Evolutionary conservation across 768 basidiomycete genomes (phyloP).

Genomic region (Daedaleopsis sinensis): DNA sequence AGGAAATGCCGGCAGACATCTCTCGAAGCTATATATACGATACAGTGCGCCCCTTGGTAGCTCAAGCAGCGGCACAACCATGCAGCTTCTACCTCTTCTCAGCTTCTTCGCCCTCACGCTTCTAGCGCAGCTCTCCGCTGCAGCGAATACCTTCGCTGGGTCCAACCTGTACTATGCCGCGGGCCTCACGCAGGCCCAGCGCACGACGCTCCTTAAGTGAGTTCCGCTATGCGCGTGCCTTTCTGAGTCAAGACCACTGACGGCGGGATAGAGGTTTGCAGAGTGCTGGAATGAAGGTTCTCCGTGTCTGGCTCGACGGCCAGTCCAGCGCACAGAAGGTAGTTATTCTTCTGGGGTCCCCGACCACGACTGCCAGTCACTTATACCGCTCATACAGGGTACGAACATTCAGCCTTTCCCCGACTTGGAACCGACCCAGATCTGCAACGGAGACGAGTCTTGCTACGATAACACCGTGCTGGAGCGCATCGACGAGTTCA

Average conservation of each 20-base stretch:
- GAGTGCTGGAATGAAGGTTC: constrained; percentile 28
- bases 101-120: no score
- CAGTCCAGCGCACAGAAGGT: constrained; percentile 26
- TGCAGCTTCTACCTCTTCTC: no score
- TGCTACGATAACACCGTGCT: constrained; percentile 41
- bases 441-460: constrained; percentile 30
- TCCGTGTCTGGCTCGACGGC: constrained; percentile 30
- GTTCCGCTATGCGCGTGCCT: not conserved
- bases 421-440: constrained; percentile 37
- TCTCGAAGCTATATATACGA: no score
- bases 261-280: constrained; percentile 19
- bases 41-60: no score
- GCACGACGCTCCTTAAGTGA: constrained; percentile 23
- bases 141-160: constrained; percentile 26
- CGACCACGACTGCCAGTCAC: not conserved
- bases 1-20: no score
- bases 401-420: constrained; percentile 32
- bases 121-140: not conserved
- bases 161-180: constrained; percentile 32
- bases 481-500: constrained; percentile 40
- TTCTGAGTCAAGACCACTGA: not conserved
- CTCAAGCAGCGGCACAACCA: no score
- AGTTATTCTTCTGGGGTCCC: not conserved
- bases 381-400: constrained; percentile 11
- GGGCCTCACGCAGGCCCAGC: constrained; percentile 19